Evolutionary conservation across 2,329 filamentous ascomycete genomes (phyloP), one percentile per base, ranked within the genome.

Genomic region (Amauroascus niger): DNA sequence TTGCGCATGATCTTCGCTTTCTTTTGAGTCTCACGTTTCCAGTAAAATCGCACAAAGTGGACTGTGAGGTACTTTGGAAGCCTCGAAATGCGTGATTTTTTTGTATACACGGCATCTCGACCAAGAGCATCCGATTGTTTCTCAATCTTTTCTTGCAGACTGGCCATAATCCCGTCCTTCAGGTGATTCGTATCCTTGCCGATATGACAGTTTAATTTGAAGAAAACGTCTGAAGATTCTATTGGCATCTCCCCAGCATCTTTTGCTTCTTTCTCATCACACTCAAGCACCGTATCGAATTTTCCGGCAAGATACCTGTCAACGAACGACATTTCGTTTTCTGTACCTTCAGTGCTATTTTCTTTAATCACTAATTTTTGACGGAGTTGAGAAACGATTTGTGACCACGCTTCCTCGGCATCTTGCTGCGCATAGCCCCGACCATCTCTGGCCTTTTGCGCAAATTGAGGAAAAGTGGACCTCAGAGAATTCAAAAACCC

Each of bases 1-100:
- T 97, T 98, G 67, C 90, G 87, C 87, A 98, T 91, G 63, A 98
- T 98, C 79, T 98, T 98, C 61, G 91, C 90, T 78, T 98, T 98
- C 76, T 97, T 97, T 71, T 94, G 86, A 2, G 88, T 89, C 61
- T 95, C 88, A 45, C 86, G 83, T 67, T 95, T 91, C 93, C 93
- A 98, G 75, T 91, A 96, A 74, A 98, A 98, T 59, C 93, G 88
- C 54, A 98, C 87, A 68, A 98, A 95, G 71, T 98, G 93, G 3
- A 98, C 88, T 0, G 93, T 93, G 43, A 98, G 79, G 68, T 98
- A 96, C 70, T 95, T 95, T 16, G 93, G 93, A 47, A 96, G 76
- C 18, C 91, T 84, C 9, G 90, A 82, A 62, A 98, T 94, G 65
- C 84, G 82, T n/a, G 88, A 93, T 2, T 80, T 86, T 72, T 95